phyloP scores from a whole-genome alignment of 176 grass and related monocot genomes.

The Melocanna baccifera region DNA sequence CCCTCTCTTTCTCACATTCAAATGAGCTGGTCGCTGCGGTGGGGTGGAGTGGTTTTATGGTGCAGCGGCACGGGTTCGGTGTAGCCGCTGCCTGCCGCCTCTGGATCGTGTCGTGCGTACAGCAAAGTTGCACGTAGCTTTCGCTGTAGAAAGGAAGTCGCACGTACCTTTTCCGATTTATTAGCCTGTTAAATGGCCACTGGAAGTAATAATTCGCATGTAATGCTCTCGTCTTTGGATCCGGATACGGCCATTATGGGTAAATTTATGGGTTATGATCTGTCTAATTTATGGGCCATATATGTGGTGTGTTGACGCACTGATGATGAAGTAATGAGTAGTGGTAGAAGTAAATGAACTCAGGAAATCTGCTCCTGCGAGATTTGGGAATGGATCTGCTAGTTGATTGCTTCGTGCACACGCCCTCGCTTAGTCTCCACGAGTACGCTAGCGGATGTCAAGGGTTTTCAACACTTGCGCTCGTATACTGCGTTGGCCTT shows the following conservation, averaged over 20 bases:
- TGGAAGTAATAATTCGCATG: not conserved
- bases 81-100: not conserved
- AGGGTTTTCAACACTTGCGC: not conserved
- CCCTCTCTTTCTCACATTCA: conserved; percentile 77
- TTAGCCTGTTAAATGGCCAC: not conserved
- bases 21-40: conserved; percentile 6
- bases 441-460: too few relatives aligned
- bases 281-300: not conserved
- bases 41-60: conserved; percentile 43
- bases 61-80: conserved; percentile 25
- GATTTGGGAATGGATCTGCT: not conserved
- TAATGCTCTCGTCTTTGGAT: not conserved
- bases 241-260: not conserved
- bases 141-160: not conserved
- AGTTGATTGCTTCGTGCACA: not conserved
- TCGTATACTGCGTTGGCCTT: not conserved
- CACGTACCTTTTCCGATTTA: not conserved
- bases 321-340: not conserved
- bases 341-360: too few relatives aligned
- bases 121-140: not conserved
- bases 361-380: too few relatives aligned
- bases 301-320: not conserved
- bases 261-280: not conserved
- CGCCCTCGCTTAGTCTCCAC: not conserved
- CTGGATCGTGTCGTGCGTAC: not conserved